Conservation (phyloP, 495 filamentous ascomycete species). For the Penicillium cinerascens region DNA sequence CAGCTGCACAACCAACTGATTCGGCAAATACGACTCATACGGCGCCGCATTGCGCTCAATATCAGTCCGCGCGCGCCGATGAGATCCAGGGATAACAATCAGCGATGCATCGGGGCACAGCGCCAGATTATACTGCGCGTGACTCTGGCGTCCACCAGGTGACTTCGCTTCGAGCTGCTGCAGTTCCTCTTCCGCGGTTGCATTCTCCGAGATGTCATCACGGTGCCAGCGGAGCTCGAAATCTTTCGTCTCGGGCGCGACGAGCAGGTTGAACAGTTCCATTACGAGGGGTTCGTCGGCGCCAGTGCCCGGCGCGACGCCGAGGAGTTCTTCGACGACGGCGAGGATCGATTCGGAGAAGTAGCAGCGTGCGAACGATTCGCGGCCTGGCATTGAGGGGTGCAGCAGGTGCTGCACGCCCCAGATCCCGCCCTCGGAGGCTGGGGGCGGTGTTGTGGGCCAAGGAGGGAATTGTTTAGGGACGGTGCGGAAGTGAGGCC, state of each 20-base stretch:
- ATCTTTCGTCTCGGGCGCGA: constrained; percentile 56
- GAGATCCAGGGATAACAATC: constrained; percentile 68
- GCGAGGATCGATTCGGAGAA: constrained; percentile 58
- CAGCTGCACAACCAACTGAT: constrained; percentile 59
- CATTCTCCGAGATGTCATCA: constrained; percentile 65
- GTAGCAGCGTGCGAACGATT: constrained; percentile 58
- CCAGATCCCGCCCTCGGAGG: constrained; percentile 67
- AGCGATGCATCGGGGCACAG: constrained; percentile 64
- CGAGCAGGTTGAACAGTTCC: constrained; percentile 78
- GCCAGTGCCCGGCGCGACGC: constrained; percentile 17
- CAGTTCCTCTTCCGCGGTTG: constrained; percentile 53
- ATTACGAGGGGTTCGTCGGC: constrained; percentile 56
- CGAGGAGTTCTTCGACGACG: constrained; percentile 56
- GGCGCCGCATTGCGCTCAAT: constrained; percentile 59
- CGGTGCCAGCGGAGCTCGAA: constrained; percentile 76
- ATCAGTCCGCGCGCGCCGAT: constrained; percentile 61
- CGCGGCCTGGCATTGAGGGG: constrained; percentile 55
- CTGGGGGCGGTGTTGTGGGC: constrained; percentile 47
- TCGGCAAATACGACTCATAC: constrained; percentile 54
- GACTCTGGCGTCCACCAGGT: constrained; percentile 48
- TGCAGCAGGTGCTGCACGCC: constrained; percentile 81
- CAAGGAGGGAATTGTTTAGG: constrained; percentile 87
- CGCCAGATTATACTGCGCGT: constrained; percentile 78
- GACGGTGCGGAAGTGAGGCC: constrained; percentile 77
- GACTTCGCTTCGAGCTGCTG: constrained; percentile 38